Base-by-base conservation (phyloP, 345 rosid genomes). In the Ceriops zippeliana region DNA sequence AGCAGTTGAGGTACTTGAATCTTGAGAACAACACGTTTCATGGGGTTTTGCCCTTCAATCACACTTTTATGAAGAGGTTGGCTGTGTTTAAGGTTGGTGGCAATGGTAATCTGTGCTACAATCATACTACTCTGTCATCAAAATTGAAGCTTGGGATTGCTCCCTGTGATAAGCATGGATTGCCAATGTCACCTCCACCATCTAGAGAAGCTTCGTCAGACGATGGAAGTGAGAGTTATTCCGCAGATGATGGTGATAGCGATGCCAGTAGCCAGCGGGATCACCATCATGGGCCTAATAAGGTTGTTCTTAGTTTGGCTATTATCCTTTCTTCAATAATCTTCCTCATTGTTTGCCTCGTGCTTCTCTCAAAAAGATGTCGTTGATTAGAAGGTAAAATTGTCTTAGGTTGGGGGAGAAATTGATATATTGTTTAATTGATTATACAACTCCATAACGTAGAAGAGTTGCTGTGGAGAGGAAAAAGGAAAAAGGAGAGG, bases 131-230 rank as follows among this genome's bases (percentile, higher is more conserved):
- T 47, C 51, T 89, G 68, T 83, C 97, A 0, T 79, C 90, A 31
- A 89, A 87, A 80, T 37, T 91, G 88, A 95, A 88, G 78, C 82
- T 91, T 38, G 97, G 99, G 67, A 86, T 95, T 65, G 89, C 96
- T 35, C 73, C 70, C 3, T 95, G 97, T 32, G 97, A 95, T 75
- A 95, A 88, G 78, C 93, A 91, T 66, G 99, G 99, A 9, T 68
- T 90, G 76, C 96, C 99, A 22, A 21, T 89, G 83, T 87, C 96
- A 20, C 96, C 93, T 0, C 96, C 96, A 27, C 87, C 97, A 7
- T 79, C 88, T 0, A 95, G 86, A 68, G 91, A 78, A 47, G 76
- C 47, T 26, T 67, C 84, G 19, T 70, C 80, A 4, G 77, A 61
- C 5, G 68, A 34, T 8, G 71, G 70, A 5, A 75, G 73, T 58